Base-by-base conservation (phyloP, 2,329 filamentous ascomycete genomes). In the Colletotrichum theobromicola region DNA sequence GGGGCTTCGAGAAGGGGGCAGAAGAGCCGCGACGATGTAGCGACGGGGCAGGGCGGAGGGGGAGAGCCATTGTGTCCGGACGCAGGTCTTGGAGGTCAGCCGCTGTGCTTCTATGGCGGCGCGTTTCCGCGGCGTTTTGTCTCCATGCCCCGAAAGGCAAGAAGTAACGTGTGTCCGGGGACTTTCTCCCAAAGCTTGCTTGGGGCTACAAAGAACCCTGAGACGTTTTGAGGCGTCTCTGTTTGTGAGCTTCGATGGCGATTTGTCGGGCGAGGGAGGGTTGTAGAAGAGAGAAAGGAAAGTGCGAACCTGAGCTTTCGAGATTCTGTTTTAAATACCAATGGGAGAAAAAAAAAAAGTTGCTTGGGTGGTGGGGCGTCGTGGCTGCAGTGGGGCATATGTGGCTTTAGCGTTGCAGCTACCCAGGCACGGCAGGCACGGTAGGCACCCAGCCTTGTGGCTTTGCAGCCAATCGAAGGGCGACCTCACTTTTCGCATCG, bases 101-200 rank as follows among this genome's bases (percentile, higher is more conserved):
- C 95, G 94, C 95, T 88, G 90, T 95, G 95, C 96, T 98, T 98
- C 93, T 98, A 96, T 98, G 96, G 95, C 96, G 96, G 95, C 95
- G 96, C 95, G 94, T 98, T 98, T 97, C 95, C 95, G 95, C 96
- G 91, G 85, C 87, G 84, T 81, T 81, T 75, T 30, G 37, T 16
- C 42, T 72, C 82, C 81, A 24, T 8, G 16, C 79, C 77, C 68
- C 77, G 72, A 78, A 83, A 82, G 80, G 77, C 79, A 80, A 90
- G 90, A 81, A 90, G 90, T 67, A 75, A 75, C 72, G 72, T 75
- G 87, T 93, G 96, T 98, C 96, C 96, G 96, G 96, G 96, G 96
- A 98, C 96, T 98, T 98, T 98, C 96, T 98, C 96, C 96, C 95
- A 97, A 98, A 98, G 96, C 96, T 83, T 83, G 79, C 76, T 64